Evolutionary conservation across 768 basidiomycete species (phyloP).

Genomic region (Trametes cingulata): DNA sequence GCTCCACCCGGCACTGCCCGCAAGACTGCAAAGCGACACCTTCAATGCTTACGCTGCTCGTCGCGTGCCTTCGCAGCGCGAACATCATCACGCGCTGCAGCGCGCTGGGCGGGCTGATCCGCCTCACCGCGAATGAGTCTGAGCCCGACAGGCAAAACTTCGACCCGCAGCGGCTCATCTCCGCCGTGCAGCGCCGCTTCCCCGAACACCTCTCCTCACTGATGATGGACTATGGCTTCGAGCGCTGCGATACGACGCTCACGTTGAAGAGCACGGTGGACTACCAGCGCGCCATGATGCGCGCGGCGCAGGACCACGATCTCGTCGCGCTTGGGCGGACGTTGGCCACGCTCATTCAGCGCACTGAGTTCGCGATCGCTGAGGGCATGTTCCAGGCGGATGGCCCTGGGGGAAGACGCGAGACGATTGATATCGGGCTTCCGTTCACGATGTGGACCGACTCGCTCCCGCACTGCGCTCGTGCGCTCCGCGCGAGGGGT

Average conservation of each 20-base stretch:
- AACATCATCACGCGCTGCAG: conserved; percentile 54
- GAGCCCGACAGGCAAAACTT: conserved; percentile 47
- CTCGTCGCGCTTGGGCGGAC: conserved; percentile 52
- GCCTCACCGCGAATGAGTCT: conserved; percentile 44
- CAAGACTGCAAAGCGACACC: conserved; percentile 46
- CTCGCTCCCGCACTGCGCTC: conserved; percentile 58
- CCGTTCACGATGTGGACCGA: conserved; percentile 64
- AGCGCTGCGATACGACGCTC: conserved; percentile 44
- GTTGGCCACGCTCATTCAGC: conserved; percentile 50
- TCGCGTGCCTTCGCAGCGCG: conserved; percentile 54
- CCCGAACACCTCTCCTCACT: conserved; percentile 48
- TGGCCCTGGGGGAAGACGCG: conserved; percentile 42
- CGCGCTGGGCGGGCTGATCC: conserved; percentile 55
- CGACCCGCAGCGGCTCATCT: conserved; percentile 52
- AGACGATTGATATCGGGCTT: conserved; percentile 48
- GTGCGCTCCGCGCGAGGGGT: conserved; percentile 50
- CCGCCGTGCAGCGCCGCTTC: conserved; percentile 42
- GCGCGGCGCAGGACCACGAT: conserved; percentile 47
- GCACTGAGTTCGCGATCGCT: conserved; percentile 60
- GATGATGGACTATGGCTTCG: conserved; percentile 49
- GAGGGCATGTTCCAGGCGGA: conserved; percentile 56
- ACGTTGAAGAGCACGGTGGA: conserved; percentile 40
- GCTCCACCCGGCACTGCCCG: conserved; percentile 45
- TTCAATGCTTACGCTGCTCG: conserved; percentile 48
- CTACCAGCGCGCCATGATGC: conserved; percentile 56